A percentile compares a stretch with the other conserved stretches of the same genome.
Conservation (phyloP, 2,329 filamentous ascomycete species). For the Cordyceps fumosorosea region DNA sequence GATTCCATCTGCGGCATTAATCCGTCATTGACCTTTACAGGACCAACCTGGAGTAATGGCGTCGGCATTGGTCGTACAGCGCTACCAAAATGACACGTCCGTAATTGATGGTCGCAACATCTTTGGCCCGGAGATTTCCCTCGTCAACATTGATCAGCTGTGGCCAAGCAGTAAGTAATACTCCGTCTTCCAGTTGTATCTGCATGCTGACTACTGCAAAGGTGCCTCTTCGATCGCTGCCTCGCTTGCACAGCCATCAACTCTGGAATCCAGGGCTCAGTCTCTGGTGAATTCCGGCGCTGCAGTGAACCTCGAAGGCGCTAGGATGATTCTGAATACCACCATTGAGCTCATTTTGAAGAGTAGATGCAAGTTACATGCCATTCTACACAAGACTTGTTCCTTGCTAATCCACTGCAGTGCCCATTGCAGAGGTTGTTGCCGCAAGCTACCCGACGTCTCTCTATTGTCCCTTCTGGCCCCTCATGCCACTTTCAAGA, state of each 20-base stretch:
- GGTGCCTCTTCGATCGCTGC: background rate
- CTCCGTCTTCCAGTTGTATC: too few relatives aligned
- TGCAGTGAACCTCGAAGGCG: constrained; percentile 18
- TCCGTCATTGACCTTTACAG: background rate
- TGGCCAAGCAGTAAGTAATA: constrained; percentile 12
- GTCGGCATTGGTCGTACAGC: constrained; percentile 16
- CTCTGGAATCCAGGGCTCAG: constrained; percentile 15
- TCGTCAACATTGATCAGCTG: constrained; percentile 19
- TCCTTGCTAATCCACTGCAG: constrained; percentile 10
- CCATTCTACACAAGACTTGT: background rate
- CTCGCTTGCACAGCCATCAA: constrained; percentile 4
- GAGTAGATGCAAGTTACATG: constrained; percentile 7
- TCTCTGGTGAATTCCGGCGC: constrained; percentile 18
- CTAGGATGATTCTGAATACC: constrained; percentile 17
- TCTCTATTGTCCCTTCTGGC: constrained; percentile 19
- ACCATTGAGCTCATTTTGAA: constrained; percentile 18
- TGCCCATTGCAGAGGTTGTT: constrained; percentile 19
- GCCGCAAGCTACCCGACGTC: constrained; percentile 14
- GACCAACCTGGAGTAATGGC: constrained; percentile 19
- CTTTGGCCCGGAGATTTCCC: constrained; percentile 19
- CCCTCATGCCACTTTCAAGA: constrained; percentile 19
- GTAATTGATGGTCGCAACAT: constrained; percentile 16
- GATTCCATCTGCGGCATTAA: background rate
- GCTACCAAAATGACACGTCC: constrained; percentile 18
- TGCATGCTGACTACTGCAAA: background rate